Conservation (phyloP, 495 filamentous ascomycete species). For the Letharia columbiana region DNA sequence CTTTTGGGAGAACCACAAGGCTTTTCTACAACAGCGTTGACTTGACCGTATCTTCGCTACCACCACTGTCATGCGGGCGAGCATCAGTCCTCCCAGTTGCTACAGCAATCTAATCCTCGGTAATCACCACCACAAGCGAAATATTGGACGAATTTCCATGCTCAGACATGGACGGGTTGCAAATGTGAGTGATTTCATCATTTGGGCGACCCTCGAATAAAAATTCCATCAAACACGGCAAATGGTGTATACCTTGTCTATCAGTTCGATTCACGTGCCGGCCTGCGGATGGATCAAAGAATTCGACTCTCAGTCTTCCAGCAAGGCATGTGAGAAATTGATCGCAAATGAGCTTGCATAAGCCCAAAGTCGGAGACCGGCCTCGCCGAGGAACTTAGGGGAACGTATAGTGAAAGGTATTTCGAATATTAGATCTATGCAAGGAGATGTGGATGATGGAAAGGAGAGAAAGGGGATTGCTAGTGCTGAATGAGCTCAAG, state of each 20-base stretch:
- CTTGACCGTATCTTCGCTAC: neutral
- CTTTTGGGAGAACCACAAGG: constrained; percentile 75
- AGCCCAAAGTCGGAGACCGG: neutral
- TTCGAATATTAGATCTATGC: neutral
- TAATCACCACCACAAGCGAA: neutral
- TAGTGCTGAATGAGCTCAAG: neutral
- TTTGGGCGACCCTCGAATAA: neutral
- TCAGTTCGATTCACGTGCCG: neutral
- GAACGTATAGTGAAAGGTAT: neutral
- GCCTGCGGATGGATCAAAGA: neutral
- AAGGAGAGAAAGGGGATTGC: neutral
- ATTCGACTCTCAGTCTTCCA: neutral
- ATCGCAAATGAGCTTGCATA: neutral
- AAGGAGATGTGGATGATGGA: neutral
- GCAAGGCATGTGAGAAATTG: neutral
- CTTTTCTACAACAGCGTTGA: constrained; percentile 56
- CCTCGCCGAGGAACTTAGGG: neutral
- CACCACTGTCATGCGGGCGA: neutral
- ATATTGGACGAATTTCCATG: neutral
- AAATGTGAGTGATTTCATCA: neutral
- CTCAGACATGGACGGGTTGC: neutral
- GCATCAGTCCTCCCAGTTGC: neutral
- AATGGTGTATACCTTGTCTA: neutral
- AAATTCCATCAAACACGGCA: neutral
- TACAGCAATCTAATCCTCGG: neutral